phyloP scores from a whole-genome alignment of 257 asterid genomes.

The Nicotiana sylvestris region DNA sequence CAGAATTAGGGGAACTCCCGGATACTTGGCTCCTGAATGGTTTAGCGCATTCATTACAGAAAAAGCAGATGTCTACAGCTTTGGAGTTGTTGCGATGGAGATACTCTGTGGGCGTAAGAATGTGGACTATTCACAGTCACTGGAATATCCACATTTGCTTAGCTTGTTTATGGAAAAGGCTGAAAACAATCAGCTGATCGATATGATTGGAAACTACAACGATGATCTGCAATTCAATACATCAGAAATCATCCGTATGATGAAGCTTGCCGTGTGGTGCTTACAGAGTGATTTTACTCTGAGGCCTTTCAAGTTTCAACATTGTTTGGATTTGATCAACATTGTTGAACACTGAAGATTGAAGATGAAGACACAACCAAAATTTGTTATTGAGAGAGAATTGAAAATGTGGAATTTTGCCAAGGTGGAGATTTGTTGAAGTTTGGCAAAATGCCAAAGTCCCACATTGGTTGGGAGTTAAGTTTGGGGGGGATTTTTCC shows the following conservation, averaged over 20 bases:
- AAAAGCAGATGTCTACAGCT: slow-evolving; percentile 27
- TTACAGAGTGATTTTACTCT: slow-evolving; percentile 4
- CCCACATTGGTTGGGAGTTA: no score
- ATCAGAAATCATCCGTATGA: slow-evolving; percentile 8
- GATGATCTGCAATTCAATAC: slow-evolving; percentile 14
- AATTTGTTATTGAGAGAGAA: no score
- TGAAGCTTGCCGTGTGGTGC: slow-evolving; percentile 25
- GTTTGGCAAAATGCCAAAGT: no score
- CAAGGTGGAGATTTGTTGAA: no score
- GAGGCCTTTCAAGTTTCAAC: no score
- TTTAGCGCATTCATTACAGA: slow-evolving; percentile 17
- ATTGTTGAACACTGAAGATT: no score
- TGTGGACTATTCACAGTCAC: slow-evolving; percentile 10
- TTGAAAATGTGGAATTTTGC: no score
- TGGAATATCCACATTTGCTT: slow-evolving; percentile 16
- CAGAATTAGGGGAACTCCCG: slow-evolving; percentile 24
- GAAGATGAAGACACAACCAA: no score
- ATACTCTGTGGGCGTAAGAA: slow-evolving; percentile 20
- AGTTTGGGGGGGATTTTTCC: no score
- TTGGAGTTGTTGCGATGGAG: slow-evolving; percentile 23
- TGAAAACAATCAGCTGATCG: slow-evolving; percentile 3
- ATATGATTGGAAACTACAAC: slow-evolving; percentile 9
- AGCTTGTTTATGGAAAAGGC: slow-evolving; percentile 19
- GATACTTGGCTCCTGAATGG: slow-evolving; percentile 29
- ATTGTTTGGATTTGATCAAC: no score